These are phyloP conservation scores for Colletotrichum graminicola DNA, from an alignment of 2,329 filamentous ascomycete species.

Conservation along the genomic window DNA sequence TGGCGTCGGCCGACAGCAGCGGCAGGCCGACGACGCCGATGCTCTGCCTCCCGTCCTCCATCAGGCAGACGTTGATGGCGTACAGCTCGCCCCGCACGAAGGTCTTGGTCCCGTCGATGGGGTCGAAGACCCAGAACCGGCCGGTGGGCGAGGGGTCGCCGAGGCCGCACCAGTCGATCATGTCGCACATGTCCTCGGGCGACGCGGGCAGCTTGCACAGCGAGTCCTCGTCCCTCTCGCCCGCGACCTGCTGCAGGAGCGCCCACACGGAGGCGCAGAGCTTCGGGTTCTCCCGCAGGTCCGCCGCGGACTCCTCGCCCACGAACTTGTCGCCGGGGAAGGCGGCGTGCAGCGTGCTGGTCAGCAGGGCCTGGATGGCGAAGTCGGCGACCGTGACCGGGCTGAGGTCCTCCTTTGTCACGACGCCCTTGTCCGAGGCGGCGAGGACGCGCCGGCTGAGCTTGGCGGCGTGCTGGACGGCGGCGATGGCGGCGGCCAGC, in stretches of 20 bases:
- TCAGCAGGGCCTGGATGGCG: slow-evolving; percentile 68
- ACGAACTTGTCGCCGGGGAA: slow-evolving; percentile 67
- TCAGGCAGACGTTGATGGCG: slow-evolving; percentile 67
- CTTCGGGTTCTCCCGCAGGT: slow-evolving; percentile 57
- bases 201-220: slow-evolving; percentile 52
- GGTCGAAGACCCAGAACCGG: slow-evolving; percentile 70
- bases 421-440: slow-evolving; percentile 61
- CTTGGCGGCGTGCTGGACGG: slow-evolving; percentile 59
- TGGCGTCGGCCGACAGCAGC: slow-evolving; percentile 57
- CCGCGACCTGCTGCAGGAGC: slow-evolving; percentile 53
- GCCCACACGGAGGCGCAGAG: slow-evolving; percentile 63
- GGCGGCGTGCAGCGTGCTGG: slow-evolving; percentile 60
- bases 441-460: slow-evolving; percentile 64
- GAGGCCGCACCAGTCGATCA: slow-evolving; percentile 65
- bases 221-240: slow-evolving; percentile 46
- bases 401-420: slow-evolving; percentile 67
- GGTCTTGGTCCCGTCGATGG: slow-evolving; percentile 71
- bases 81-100: slow-evolving; percentile 67
- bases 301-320: slow-evolving; percentile 66
- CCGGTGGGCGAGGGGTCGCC: slow-evolving; percentile 52
- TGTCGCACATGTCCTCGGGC: slow-evolving; percentile 61
- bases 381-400: slow-evolving; percentile 72
- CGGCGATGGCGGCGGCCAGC: slow-evolving; percentile 57
- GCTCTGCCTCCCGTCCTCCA: slow-evolving; percentile 63
- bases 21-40: slow-evolving; percentile 64